A percentile compares a stretch with the other conserved stretches of the same genome.
Conservation (phyloP, 768 basidiomycete genomes). For the Boletus subcaerulescens region DNA sequence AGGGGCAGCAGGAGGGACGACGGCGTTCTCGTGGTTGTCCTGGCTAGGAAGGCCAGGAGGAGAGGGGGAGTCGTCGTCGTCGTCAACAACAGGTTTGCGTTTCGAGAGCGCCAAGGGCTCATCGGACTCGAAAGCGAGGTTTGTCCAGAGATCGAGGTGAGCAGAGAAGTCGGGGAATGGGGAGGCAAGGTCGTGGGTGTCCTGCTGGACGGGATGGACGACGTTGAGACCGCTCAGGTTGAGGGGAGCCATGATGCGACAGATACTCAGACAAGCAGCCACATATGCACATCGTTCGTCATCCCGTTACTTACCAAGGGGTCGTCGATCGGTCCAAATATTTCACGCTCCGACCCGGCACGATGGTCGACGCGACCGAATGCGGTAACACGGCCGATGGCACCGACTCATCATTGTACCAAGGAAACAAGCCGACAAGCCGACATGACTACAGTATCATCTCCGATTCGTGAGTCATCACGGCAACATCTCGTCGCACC, state of each 20-base stretch:
- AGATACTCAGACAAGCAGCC: conserved; percentile 9
- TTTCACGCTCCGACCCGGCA: no score
- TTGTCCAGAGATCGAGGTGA: conserved; percentile 82
- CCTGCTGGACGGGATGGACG: conserved; percentile 51
- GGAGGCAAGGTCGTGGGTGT: conserved; percentile 54
- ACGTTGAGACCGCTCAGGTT: conserved; percentile 80
- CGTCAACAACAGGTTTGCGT: conserved; percentile 25
- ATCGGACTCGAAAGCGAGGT: conserved; percentile 75
- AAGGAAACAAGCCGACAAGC: no score
- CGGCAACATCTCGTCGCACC: conserved; percentile 70
- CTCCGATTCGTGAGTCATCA: conserved; percentile 86
- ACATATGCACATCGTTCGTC: neutral
- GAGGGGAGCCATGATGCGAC: conserved; percentile 50
- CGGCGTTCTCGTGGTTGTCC: conserved; percentile 44
- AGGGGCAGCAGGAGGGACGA: conserved; percentile 45
- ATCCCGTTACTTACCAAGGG: no score
- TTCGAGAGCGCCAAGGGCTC: conserved; percentile 49
- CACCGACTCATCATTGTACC: neutral
- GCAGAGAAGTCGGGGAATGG: conserved; percentile 73
- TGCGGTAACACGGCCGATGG: no score
- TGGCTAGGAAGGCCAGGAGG: conserved; percentile 34
- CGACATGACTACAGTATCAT: conserved; percentile 32
- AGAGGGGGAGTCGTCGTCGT: neutral
- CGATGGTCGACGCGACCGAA: no score
- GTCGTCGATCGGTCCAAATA: no score